A percentile compares a stretch with the other conserved stretches of the same genome.
Conservation (phyloP, 139 green algal species). For the Coccomyxa sp. region DNA sequence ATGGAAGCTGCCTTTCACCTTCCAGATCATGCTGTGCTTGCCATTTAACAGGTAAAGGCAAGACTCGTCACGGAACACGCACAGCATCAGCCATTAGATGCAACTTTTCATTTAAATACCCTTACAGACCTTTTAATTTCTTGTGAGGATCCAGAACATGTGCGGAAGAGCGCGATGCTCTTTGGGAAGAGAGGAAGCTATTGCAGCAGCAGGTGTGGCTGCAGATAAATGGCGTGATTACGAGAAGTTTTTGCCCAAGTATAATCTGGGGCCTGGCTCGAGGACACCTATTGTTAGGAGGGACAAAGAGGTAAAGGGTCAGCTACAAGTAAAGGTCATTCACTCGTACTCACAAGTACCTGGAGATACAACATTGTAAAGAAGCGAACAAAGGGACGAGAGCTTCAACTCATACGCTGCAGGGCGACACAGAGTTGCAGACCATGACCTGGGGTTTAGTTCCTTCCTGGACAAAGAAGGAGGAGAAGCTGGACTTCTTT, state of each 20-base stretch:
- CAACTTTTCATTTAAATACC: no score
- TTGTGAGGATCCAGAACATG: slow-evolving; percentile 23
- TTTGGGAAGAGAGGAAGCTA: slow-evolving; percentile 18
- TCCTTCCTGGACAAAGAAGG: slow-evolving; percentile 63
- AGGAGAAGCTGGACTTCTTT: slow-evolving; percentile 51
- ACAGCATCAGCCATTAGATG: no score
- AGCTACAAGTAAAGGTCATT: not conserved
- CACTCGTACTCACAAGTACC: no score
- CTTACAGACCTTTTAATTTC: no score
- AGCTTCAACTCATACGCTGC: not conserved
- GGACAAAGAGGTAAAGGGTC: slow-evolving; percentile 3
- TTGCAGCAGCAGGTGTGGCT: slow-evolving; percentile 11
- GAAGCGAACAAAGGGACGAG: not conserved
- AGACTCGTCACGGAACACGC: no score
- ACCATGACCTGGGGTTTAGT: slow-evolving; percentile 78
- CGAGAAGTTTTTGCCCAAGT: slow-evolving; percentile 37
- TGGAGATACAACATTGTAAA: not conserved
- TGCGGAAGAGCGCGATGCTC: slow-evolving; percentile 49
- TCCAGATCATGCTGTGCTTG: no score
- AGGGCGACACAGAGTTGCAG: slow-evolving; percentile 30
- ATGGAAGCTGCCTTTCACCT: no score
- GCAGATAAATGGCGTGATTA: slow-evolving; percentile 28
- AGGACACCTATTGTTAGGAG: slow-evolving; percentile 34
- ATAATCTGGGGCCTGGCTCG: slow-evolving; percentile 50
- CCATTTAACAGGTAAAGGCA: no score